Base-by-base conservation (phyloP, 192 early-diverging fungal species). In the Spinellus fusiger region DNA sequence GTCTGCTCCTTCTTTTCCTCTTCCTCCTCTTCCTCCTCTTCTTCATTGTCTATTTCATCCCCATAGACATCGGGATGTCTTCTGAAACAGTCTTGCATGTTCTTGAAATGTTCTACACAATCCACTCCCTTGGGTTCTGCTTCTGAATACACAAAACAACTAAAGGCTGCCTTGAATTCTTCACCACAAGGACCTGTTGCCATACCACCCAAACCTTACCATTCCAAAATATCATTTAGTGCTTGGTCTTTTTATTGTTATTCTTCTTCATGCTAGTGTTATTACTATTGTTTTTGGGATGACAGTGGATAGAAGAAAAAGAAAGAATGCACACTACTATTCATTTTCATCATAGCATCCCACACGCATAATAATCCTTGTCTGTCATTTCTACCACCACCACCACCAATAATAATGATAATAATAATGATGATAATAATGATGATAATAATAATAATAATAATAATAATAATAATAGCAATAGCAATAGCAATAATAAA, bases 101-200 rank as follows among this genome's bases (percentile, higher is more conserved):
- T 86, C 65, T 88, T 80, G 70, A 99, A 99, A 60, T 84, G 83
- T 22, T 93, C 92, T 28, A 99, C 77, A 62, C 96, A 99, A 74
- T 99, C 95, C 26, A 89, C 83, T n/a, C 96, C 96, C 74, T 99
- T 95, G 29, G 95, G 96, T 52, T 97, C 95, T 35, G 85, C 87
- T 33, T 80, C 88, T 2, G 92, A 94, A 65, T 90, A 92, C 25
- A 96, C 92, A 84, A 96, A 99, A 71, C 96, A 99, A 7, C 93
- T 92, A 61, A 99, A 99, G 15, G 95, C 94, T 5, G 81, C 86
- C 69, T 96, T 96, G 81, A 99, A 99, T 59, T 85, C 74, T 61
- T 97, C 95, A 23, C 94, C 96, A 71, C 96, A 99, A n/a, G 96
- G 91, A 13, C 92, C 92, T 27, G 92, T 80, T 10, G 92, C 92